Evolutionary conservation across 768 basidiomycete genomes (phyloP).

Genomic region (Suillus fuscotomentosus): DNA sequence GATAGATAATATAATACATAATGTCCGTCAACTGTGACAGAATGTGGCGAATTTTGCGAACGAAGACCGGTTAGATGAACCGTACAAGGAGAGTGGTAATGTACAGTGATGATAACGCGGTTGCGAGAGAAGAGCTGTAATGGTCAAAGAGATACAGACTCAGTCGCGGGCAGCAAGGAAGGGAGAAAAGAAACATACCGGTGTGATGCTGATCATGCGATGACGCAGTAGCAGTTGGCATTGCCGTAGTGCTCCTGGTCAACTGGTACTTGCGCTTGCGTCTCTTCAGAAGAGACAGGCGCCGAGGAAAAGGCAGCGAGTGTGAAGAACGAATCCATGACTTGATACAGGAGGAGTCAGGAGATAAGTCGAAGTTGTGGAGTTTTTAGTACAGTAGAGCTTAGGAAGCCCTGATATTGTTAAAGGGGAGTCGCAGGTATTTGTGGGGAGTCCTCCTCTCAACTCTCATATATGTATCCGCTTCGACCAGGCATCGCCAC

Average conservation of each 20-base stretch:
- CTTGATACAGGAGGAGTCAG: neutral
- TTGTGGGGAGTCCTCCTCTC: neutral
- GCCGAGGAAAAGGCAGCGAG: neutral
- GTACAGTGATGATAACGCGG: neutral
- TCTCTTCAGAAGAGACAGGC: neutral
- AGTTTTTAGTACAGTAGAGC: neutral
- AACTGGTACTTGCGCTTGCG: conserved; percentile 3
- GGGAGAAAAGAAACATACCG: neutral
- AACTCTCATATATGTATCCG: neutral
- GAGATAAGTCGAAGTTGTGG: neutral
- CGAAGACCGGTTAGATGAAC: neutral
- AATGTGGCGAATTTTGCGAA: neutral
- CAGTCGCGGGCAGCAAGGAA: neutral
- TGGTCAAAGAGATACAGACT: neutral
- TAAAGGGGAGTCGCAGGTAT: neutral
- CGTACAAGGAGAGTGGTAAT: neutral
- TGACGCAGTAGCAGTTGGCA: neutral
- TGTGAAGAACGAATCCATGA: neutral
- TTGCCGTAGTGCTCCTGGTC: neutral
- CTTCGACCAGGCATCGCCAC: neutral
- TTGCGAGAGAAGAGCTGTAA: neutral
- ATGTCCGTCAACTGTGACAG: neutral
- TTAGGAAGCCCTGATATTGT: neutral
- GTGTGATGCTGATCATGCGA: neutral
- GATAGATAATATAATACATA: neutral